Conservation (phyloP, 1,284 basidiomycete species). For the Marasmius oreades region DNA sequence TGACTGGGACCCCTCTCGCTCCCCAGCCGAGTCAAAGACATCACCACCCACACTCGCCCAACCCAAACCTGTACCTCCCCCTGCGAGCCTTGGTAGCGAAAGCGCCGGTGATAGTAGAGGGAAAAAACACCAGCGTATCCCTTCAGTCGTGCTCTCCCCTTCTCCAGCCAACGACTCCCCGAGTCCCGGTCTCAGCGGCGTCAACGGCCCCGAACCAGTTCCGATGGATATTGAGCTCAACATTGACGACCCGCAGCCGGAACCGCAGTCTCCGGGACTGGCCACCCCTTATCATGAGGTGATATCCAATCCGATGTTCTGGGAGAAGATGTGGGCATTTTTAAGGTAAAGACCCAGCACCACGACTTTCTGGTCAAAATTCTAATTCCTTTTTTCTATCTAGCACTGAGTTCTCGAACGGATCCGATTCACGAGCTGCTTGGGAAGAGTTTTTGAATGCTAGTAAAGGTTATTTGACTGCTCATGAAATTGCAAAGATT, state of each 20-base stretch:
- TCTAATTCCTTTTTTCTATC: background rate
- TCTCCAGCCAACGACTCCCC: slow-evolving; percentile 30
- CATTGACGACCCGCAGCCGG: slow-evolving; percentile 51
- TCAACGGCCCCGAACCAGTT: slow-evolving; percentile 26
- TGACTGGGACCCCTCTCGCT: slow-evolving; percentile 55
- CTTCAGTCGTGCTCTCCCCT: slow-evolving; percentile 71
- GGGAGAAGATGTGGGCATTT: slow-evolving; percentile 66
- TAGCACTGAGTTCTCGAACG: slow-evolving; percentile 54
- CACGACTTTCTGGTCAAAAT: background rate
- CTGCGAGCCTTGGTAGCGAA: background rate
- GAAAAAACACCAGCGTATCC: slow-evolving; percentile 56
- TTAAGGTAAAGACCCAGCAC: slow-evolving; percentile 49
- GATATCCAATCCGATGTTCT: slow-evolving; percentile 73
- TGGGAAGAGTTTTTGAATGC: slow-evolving; percentile 77
- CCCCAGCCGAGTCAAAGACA: slow-evolving; percentile 15
- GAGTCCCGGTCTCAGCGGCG: slow-evolving; percentile 21
- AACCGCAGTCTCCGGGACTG: slow-evolving; percentile 33
- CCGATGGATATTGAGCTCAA: slow-evolving; percentile 65
- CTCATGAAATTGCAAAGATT: slow-evolving; percentile 76
- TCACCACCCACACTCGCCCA: slow-evolving; percentile 2
- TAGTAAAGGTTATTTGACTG: slow-evolving; percentile 64
- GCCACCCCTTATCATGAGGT: slow-evolving; percentile 62
- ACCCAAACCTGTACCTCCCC: background rate
- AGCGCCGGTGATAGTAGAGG: background rate
- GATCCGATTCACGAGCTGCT: slow-evolving; percentile 53